These are phyloP conservation scores for Pseudopithomyces maydicus DNA, from an alignment of 2,329 filamentous ascomycete species.

Conservation along the genomic window DNA sequence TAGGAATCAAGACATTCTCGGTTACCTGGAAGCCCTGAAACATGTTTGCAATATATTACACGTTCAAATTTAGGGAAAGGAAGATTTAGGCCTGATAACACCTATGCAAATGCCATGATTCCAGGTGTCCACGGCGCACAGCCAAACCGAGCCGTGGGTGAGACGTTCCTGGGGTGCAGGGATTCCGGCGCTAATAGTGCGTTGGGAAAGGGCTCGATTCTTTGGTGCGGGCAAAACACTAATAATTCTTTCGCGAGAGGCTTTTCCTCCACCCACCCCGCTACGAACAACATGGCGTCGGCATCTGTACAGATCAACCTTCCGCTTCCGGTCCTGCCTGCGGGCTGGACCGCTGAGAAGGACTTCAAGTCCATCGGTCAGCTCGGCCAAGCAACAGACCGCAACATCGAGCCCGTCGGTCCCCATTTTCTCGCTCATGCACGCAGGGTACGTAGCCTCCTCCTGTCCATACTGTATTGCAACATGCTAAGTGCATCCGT, in stretches of 20 bases:
- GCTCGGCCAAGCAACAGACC: constrained; percentile 77
- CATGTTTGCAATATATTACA: constrained; percentile 34
- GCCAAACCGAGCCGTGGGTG: constrained; percentile 26
- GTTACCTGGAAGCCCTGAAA: constrained; percentile 41
- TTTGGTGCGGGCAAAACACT: not conserved
- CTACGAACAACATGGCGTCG: constrained; percentile 49
- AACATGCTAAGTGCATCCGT: constrained; percentile 19
- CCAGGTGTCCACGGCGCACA: constrained; percentile 23
- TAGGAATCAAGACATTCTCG: not conserved
- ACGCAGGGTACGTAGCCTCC: constrained; percentile 69
- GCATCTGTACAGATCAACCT: constrained; percentile 66
- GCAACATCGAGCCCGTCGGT: constrained; percentile 93
- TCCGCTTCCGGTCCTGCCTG: constrained; percentile 75
- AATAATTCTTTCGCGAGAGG: not conserved
- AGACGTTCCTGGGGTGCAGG: constrained; percentile 19
- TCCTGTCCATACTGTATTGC: not conserved
- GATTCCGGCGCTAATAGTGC: not conserved
- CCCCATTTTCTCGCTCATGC: constrained; percentile 98
- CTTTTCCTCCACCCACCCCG: constrained; percentile 13
- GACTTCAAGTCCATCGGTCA: constrained; percentile 86
- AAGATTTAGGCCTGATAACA: constrained; percentile 6
- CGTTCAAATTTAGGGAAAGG: constrained; percentile 14
- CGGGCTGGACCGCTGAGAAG: constrained; percentile 84
- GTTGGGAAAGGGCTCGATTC: not conserved
- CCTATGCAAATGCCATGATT: constrained; percentile 17